Evolutionary conservation across 495 filamentous ascomycete genomes (phyloP), one percentile per base, ranked within the genome.

Genomic region (Massariosphaeria phaeospora): DNA sequence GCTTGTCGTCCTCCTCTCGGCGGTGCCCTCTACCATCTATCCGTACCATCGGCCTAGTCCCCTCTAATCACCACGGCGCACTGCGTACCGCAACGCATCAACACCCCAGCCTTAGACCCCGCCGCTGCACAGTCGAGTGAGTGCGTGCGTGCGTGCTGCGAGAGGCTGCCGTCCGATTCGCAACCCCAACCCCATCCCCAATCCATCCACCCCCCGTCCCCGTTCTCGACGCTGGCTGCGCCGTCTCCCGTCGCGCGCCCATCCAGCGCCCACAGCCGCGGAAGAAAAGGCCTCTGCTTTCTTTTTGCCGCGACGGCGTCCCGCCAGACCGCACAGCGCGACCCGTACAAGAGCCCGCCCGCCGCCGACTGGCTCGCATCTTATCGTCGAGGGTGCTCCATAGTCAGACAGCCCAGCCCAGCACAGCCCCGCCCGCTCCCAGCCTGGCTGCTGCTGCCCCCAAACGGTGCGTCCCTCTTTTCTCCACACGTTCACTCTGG

Each of bases 401-500:
- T 45, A 45, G 42, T 29, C 42, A 26, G 30, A 26, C 42, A 45
- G 42, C 42, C 42, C 20, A 18, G 8, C 30, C 30, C 8, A 33
- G 30, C n/a, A 8, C 30, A 33, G 30, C 25, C 21, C 15, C n/a
- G 31, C 36, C 30, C 30, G n/a, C 8, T 8, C n/a, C 30, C 18
- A 17, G 41, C 35, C 50, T 18, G 41, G 23, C 30, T 8, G n/a
- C n/a, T 33, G 30, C 52, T 58, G 55, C 55, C 47, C 48, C 52
- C 46, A 39, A 35, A 34, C 46, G 46, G 53, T 58, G 52, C 55
- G 55, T 55, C 20, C 26, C 5, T 26, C 47, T 52, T 33, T 40
- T 42, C 53, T 57, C 53, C 53, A 57, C 53, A 39, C 42, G 41
- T 50, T 30, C 46, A 11, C 29, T 45, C 51, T 45, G 29, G 31